Evolutionary conservation across 164 flowering plant genomes (phyloP), one percentile per base, ranked within the genome.

Genomic region (Platanus orientalis): DNA sequence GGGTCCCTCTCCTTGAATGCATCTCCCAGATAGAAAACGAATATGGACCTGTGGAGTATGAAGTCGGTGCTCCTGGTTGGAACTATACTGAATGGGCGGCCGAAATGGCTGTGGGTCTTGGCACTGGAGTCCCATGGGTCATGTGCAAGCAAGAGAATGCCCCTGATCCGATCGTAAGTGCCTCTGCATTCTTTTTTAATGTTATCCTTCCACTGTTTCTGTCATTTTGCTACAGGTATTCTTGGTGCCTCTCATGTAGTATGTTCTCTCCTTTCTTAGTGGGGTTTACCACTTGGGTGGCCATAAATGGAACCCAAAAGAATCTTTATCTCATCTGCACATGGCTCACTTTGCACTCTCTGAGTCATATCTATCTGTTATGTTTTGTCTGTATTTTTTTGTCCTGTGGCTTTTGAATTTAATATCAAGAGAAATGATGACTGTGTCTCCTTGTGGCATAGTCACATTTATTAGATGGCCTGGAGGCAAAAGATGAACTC

Each of bases 81-180:
- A n/a, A n/a, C n/a, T n/a, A n/a, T n/a, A n/a, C n/a, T n/a, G n/a
- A n/a, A n/a, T n/a, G n/a, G n/a, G n/a, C n/a, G n/a, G n/a, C n/a
- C n/a, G n/a, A n/a, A n/a, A n/a, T n/a, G n/a, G n/a, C n/a, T n/a
- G n/a, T n/a, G n/a, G n/a, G n/a, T n/a, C n/a, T n/a, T n/a, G n/a
- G n/a, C n/a, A n/a, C n/a, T n/a, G 17, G 26, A 39, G 40, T 56
- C 20, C 7, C 11, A n/a, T n/a, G n/a, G n/a, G n/a, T n/a, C n/a
- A n/a, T n/a, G n/a, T n/a, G n/a, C n/a, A n/a, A n/a, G n/a, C 94
- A 92, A 80, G 92, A 89, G 32, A 87, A 87, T 71, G 96, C 92
- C 49, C 98, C 98, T 36, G 96, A 84, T 75, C 92, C 92, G 2
- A 61, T 84, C 63, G 96, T 89, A 80, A 75, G 77, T 30, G 20